Base-by-base conservation (phyloP, 331 rosid species). In the Rhamnella rubrinervis region DNA sequence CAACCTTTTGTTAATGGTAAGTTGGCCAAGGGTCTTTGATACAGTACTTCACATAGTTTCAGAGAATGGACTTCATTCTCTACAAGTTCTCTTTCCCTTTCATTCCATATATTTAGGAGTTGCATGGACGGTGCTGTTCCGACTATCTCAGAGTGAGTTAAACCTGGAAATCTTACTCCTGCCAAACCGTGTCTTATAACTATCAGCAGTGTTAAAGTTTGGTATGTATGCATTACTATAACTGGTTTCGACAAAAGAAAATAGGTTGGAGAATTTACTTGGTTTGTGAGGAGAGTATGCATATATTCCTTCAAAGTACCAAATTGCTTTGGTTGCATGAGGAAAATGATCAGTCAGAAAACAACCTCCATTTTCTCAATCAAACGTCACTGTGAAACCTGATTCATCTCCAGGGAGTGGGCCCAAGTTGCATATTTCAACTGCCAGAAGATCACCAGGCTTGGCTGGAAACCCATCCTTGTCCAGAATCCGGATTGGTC, bases 251-350 rank as follows among this genome's bases (percentile, higher is more conserved):
- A 8, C 38, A 51, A 40, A 56, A 71, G 25, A n/a, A 52, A 56
- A 17, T n/a, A 28, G 28, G 35, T 28, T 28, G 26, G 67, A 79
- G 62, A 47, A 52, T 47, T 78, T 41, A 93, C 98, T 97, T 78
- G 92, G 96, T 66, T 91, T 93, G 65, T 93, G 97, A 82, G 97
- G 96, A 0, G 98, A 93, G 86, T 87, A 72, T 26, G 97, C 95
- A 75, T 85, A 91, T 62, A 91, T 93, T 59, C 97, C 96, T 81
- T 93, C 90, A 73, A 93, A 91, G 75, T 91, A 91, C 98, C 98
- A 91, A 15, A 91, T 87, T 60, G 92, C 89, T 78, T 88, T 91
- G 59, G 98, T 85, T 47, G 98, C 96, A 26, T 68, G 46, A 67
- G 98, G 95, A 79, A 92, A 92, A 81, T 87, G 97, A 67, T 89